A percentile compares a stretch with the other conserved stretches of the same genome.
Evolutionary conservation across 306 rosid genomes (phyloP).

Genomic region (Lithocarpus polystachyus): DNA sequence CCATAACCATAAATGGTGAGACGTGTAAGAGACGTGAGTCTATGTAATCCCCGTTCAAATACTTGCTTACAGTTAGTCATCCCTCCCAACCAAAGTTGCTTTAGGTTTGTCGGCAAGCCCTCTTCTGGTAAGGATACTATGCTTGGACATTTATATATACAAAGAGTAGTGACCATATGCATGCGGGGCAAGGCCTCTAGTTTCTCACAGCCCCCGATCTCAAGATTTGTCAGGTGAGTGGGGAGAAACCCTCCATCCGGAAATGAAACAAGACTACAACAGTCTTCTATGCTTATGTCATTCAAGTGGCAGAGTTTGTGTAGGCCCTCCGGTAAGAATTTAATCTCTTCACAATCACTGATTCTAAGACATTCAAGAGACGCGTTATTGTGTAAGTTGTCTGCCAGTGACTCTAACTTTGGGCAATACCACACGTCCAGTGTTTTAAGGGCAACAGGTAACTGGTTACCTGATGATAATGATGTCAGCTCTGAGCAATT

Average conservation of each 20-base stretch:
- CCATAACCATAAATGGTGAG: background rate
- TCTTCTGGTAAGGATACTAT: too few relatives aligned
- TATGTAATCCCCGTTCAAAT: conserved; percentile 13
- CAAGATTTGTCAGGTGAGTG: background rate
- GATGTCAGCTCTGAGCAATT: background rate
- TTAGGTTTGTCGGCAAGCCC: too few relatives aligned
- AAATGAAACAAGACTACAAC: conserved; percentile 7
- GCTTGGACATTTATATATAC: too few relatives aligned
- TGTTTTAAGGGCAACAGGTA: conserved; percentile 7
- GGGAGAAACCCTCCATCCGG: conserved; percentile 12
- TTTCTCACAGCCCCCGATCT: background rate
- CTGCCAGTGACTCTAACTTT: background rate
- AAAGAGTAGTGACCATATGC: background rate
- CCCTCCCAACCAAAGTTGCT: background rate
- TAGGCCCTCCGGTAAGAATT: conserved; percentile 11
- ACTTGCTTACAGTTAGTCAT: background rate
- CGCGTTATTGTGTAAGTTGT: background rate
- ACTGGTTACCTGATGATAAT: background rate
- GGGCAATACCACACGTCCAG: background rate
- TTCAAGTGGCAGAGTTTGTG: conserved; percentile 2
- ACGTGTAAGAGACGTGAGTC: conserved; percentile 11
- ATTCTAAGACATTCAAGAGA: conserved; percentile 3
- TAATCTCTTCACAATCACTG: conserved; percentile 6
- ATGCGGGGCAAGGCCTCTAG: conserved; percentile 10
- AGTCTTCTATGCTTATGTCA: too few relatives aligned